These are phyloP conservation scores for Backusella tarrabulga DNA, from an alignment of 192 early-diverging fungal genomes.

Conservation along the genomic window DNA sequence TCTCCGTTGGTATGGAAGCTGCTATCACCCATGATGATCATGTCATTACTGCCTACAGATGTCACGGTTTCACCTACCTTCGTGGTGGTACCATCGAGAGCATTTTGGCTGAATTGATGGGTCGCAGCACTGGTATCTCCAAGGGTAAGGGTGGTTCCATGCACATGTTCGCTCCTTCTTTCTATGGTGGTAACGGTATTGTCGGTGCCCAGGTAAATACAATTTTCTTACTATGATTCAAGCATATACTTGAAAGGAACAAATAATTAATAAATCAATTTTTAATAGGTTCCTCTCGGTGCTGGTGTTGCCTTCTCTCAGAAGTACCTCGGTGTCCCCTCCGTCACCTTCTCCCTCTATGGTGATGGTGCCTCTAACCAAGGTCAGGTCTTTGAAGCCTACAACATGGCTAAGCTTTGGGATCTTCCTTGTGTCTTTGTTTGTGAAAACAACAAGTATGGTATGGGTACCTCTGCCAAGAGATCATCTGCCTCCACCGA, in stretches of 20 bases:
- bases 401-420: constrained; percentile 99
- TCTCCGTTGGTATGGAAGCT: constrained; percentile 89
- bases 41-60: constrained; percentile 97
- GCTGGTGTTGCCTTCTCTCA: constrained; percentile 89
- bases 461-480: constrained; percentile 92
- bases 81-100: constrained; percentile 69
- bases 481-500: constrained; percentile 90
- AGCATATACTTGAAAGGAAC: background rate
- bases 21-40: constrained; percentile 89
- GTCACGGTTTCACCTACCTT: constrained; percentile 93
- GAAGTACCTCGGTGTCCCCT: constrained; percentile 77
- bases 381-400: constrained; percentile 98
- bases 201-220: constrained; percentile 90
- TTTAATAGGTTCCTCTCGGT: constrained; percentile 54
- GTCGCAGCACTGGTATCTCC: constrained; percentile 81
- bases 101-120: constrained; percentile 82
- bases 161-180: constrained; percentile 97
- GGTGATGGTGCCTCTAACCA: constrained; percentile 99
- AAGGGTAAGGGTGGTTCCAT: constrained; percentile 98
- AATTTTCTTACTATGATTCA: background rate
- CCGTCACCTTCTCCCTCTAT: constrained; percentile 90
- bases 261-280: background rate
- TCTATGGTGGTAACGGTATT: constrained; percentile 99
- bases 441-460: constrained; percentile 99
- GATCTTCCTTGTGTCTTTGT: constrained; percentile 89